phyloP scores from a whole-genome alignment of 2,329 filamentous ascomycete genomes.

The Ceratocystis alfenasii region DNA sequence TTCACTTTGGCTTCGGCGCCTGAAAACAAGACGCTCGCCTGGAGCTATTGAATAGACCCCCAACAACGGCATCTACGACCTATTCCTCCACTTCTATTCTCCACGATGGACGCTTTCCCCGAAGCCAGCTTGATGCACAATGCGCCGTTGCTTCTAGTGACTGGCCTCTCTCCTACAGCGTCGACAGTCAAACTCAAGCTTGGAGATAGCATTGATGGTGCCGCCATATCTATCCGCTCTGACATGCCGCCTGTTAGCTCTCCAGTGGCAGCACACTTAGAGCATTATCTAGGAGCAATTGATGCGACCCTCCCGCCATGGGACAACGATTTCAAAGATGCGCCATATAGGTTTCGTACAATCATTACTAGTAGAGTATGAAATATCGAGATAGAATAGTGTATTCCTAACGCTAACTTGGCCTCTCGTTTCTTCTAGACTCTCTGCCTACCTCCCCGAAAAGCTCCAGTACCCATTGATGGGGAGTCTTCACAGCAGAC shows the following conservation, averaged over 20 bases:
- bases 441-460: constrained; percentile 45
- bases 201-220: constrained; percentile 9
- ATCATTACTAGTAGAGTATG: constrained; percentile 64
- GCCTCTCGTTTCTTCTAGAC: constrained; percentile 32
- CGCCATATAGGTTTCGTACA: constrained; percentile 52
- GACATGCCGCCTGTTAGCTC: constrained; percentile 56
- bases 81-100: not conserved
- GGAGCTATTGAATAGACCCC: not conserved
- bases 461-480: constrained; percentile 41
- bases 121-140: constrained; percentile 73
- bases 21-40: not conserved
- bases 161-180: constrained; percentile 46
- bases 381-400: constrained; percentile 28
- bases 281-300: constrained; percentile 52
- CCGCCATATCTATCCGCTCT: constrained; percentile 41
- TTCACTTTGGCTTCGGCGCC: too few species aligned
- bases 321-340: constrained; percentile 46
- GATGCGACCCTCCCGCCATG: constrained; percentile 56
- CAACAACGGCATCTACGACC: not conserved
- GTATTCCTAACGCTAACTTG: constrained; percentile 13
- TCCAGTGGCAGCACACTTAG: constrained; percentile 51
- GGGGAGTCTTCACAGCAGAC: constrained; percentile 35
- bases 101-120: constrained; percentile 66
- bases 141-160: constrained; percentile 70
- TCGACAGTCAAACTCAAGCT: constrained; percentile 11